Base-by-base conservation (phyloP, 2,329 filamentous ascomycete species). In the Aspergillus floridensis region DNA sequence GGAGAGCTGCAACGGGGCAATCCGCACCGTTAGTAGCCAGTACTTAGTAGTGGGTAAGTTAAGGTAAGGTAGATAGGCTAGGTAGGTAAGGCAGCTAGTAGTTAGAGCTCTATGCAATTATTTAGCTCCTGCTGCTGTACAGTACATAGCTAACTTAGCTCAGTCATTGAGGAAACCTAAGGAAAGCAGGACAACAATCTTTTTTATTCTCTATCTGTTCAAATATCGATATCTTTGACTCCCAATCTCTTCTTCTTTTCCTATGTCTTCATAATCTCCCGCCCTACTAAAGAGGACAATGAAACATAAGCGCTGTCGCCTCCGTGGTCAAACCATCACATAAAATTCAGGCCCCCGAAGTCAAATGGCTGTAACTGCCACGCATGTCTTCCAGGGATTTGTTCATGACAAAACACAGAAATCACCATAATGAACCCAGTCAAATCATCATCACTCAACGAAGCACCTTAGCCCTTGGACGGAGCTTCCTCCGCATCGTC, bases 1-100 rank as follows among this genome's bases (percentile, higher is more conserved):
- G 65, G 63, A 70, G 67, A 52, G 10, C 49, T 51, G 49, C 49
- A 58, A 61, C 59, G 59, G 59, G 57, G 59, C 59, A 61, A 61
- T 57, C 59, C 59, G 59, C 59, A 59, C 59, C 57, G 59, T 61
- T 59, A 29, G 26, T 8, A 29, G 26, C 26, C 26, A 61, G 49
- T 54, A 29, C 44, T 38, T 41, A 46, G 24, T 29, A 31, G 26
- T 29, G 26, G 51, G 10, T 55, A 12, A 41, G 31, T n/a, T 51
- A 19, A 16, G 48, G 19, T 29, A 29, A 29, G 26, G 26, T 29
- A 29, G 26, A 8, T 29, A 29, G 26, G 26, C 26, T 29, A 29
- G 26, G 26, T 10, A 29, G 26, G 26, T 29, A 8, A 29, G 26
- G 26, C 7, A 29, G 26, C 2, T 29, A 29, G 26, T 6, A 10